Evolutionary conservation across 371 early-diverging fungal species (phyloP), one percentile per base, ranked within the genome.

Genomic region (Lichtheimia ornata): DNA sequence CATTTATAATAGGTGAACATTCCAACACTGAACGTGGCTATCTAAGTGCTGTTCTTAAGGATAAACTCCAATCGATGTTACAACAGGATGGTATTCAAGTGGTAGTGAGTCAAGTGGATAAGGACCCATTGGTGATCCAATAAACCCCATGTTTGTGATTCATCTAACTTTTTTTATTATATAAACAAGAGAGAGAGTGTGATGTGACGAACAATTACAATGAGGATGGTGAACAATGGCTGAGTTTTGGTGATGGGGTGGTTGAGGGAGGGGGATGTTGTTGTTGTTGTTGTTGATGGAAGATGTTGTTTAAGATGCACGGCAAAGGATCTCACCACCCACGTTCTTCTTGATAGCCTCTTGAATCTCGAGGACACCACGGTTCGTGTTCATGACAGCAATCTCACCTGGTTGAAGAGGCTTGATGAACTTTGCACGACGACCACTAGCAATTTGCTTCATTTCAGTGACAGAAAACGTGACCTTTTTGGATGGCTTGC

Each of bases 21-120:
- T 75, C 92, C 12, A 93, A 95, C 64, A 91, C 93, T 0, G 99
- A 99, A 74, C 87, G 99, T 56, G 96, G 99, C 2, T 98, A 90
- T 70, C 77, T 99, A 42, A 63, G 70, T 4, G 83, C 82, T 7
- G 81, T 89, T 4, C 72, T 97, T 30, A 81, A 88, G 58, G 83
- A 84, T 14, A 74, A 82, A 45, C 72, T 97, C 62, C 81, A 83
- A 61, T 71, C 70, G 43, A 64, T 82, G 56, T 71, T 95, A 28
- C 58, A 52, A 0, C 63, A 67, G 50, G 83, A 82, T 30, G 25
- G 66, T 0, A 76, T 89, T 14, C 78, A 85, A 41, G 84, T 92
- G 1, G 59, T 89, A 40, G 90, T 92, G 4, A 91, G 91, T 60
- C 67, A 76, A 53, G 63, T 71, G 1, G 93, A 93, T 66, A 76